These are phyloP conservation scores for Phytophthora citricola DNA, from an alignment of 352 stramenopile species.

Conservation along the genomic window DNA sequence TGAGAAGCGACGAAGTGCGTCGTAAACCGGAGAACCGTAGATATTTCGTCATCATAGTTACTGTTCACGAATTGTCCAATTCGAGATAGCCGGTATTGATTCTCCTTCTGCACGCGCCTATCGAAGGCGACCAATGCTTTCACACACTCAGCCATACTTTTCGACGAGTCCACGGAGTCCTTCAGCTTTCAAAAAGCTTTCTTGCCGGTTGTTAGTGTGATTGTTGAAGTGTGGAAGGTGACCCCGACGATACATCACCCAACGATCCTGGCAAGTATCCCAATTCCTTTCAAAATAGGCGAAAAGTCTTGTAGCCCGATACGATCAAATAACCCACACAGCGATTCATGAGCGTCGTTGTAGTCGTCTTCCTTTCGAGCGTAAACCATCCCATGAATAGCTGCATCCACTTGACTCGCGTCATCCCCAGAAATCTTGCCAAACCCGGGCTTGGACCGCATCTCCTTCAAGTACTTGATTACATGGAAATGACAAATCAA, in stretches of 20 bases:
- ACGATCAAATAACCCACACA: neutral
- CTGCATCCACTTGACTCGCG: conserved; percentile 5
- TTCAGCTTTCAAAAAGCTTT: conserved; percentile 38
- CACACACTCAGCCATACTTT: conserved; percentile 21
- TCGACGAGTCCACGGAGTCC: neutral
- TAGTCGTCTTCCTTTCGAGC: neutral
- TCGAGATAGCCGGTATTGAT: neutral
- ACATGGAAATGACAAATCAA: conserved; percentile 35
- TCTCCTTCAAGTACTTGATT: conserved; percentile 25
- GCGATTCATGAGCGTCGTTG: conserved; percentile 1
- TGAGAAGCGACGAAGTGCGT: conserved; percentile 24
- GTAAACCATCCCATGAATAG: conserved; percentile 34
- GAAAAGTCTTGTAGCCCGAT: conserved; percentile 7
- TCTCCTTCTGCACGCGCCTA: conserved; percentile 8
- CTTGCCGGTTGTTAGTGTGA: conserved; percentile 42
- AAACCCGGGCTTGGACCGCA: conserved; percentile 10
- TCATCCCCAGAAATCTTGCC: conserved; percentile 26
- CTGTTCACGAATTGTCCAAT: conserved; percentile 15
- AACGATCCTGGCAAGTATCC: conserved; percentile 27
- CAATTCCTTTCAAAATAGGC: conserved; percentile 37
- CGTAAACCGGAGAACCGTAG: conserved; percentile 21
- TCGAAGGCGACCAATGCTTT: conserved; percentile 3
- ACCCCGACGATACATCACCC: conserved; percentile 16
- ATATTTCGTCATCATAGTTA: conserved; percentile 31
- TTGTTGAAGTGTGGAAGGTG: conserved; percentile 34